These are phyloP conservation scores for Mycena capillaripes DNA, from an alignment of 768 basidiomycete genomes.

Conservation along the genomic window DNA sequence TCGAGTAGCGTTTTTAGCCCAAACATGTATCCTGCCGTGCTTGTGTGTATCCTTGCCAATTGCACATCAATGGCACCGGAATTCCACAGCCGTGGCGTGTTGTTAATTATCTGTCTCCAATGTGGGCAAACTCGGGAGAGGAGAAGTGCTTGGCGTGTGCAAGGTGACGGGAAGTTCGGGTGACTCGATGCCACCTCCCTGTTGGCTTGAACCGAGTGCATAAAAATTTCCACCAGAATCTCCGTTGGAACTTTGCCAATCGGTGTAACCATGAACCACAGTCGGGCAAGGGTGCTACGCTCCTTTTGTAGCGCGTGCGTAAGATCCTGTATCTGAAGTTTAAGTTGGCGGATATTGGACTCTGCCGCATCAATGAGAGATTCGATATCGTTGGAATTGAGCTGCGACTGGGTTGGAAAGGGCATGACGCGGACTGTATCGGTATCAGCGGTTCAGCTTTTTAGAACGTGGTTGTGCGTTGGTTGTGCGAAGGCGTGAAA, in stretches of 20 bases:
- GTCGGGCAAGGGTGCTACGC: slow-evolving; percentile 1
- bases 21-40: not conserved
- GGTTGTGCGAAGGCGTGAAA: too few relatives aligned
- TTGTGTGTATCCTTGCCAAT: not conserved
- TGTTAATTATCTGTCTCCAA: slow-evolving; percentile 6
- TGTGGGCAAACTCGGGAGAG: slow-evolving; percentile 9
- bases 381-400: not conserved
- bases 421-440: not conserved
- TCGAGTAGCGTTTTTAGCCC: not conserved
- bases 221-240: slow-evolving; percentile 9
- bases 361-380: not conserved
- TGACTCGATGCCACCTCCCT: not conserved
- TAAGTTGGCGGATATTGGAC: not conserved
- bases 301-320: not conserved
- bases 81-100: slow-evolving; percentile 5
- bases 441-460: too few relatives aligned
- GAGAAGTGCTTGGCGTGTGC: not conserved
- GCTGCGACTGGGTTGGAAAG: not conserved
- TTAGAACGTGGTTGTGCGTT: too few relatives aligned
- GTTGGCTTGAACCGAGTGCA: not conserved
- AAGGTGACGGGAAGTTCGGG: not conserved
- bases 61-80: not conserved
- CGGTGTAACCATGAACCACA: not conserved
- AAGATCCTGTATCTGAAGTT: not conserved
- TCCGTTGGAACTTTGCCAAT: slow-evolving; percentile 11